Base-by-base conservation (phyloP, 495 filamentous ascomycete species). In the Achaetomiella virescens region DNA sequence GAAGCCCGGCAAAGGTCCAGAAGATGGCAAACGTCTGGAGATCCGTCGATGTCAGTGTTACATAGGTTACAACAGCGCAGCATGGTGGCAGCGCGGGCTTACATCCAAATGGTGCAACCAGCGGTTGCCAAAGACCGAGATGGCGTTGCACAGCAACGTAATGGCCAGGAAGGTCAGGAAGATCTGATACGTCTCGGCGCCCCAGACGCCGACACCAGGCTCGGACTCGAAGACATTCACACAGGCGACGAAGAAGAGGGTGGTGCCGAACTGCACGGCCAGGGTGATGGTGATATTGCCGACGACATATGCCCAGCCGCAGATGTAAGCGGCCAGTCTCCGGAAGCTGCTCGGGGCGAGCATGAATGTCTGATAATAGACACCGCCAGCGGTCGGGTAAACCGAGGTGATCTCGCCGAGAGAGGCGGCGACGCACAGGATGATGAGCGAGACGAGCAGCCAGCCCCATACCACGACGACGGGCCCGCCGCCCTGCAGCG, bases 211-310 rank as follows among this genome's bases (percentile, higher is more conserved):
- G 8, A 62, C 59, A 51, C 69, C 74, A 20, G 66, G 64, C 43
- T 69, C 62, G 0, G 58, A 61, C 54, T 78, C 71, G 42, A 81
- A 81, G 40, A 81, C 73, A 40, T 81, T 80, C 63, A 81, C 67
- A 61, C 77, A 80, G 20, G 69, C 74, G 42, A 77, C 69, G 27
- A 80, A 66, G 54, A 81, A 81, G 37, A 79, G 62, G 3, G 79
- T 74, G 43, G 79, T 82, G 66, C 82, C 84, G 55, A 88, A 88
- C 59, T 87, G 84, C 29, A 86, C 83, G 7, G 83, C 79, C 38
- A 87, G 71, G 0, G 83, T 88, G 50, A 87, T 86, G 27, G 83
- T 87, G 68, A 84, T 84, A 62, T 87, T 86, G 24, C 84, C 84
- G 21, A 87, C 78, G 8, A 84, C 74, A 63, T 81, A 87, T 20